Base-by-base conservation (phyloP, 1,139 yeast species). In the Entelexis paramagnoliae region DNA sequence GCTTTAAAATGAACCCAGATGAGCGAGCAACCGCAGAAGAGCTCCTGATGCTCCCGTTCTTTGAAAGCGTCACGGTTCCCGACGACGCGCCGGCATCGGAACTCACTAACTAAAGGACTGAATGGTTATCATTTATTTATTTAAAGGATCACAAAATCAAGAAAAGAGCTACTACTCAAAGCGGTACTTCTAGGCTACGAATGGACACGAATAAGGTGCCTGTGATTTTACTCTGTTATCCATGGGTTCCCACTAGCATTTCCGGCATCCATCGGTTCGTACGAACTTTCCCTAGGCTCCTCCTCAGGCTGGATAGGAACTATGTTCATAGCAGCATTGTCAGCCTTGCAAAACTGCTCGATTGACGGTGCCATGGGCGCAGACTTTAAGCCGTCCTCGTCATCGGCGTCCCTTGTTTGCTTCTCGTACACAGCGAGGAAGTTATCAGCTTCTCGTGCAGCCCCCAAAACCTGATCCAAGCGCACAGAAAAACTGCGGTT, bases 1-100 rank as follows among this genome's bases (percentile, higher is more conserved):
- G 95, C 61, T 72, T 87, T 53, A 69, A 74, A 26, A 77, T 81
- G 55, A 78, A 78, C 55, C 85, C 91, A 0, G 64, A 65, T 19
- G 64, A 69, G 29, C 70, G 96, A 51, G 79, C 78, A 5, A 70
- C 77, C 14, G 88, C 93, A 0, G 64, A 67, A n/a, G 75, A 73
- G 51, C 69, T 87, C 19, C 66, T 83, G 39, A 73, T 72, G 52
- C 85, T 81, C 54, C 73, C 74, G 46, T 84, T 85, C 32, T 42
- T 57, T 16, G 26, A 48, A 2, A 33, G 10, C 5, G 45, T 41
- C 26, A 14, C 34, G 4, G 26, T 41, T 5, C 45, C 45, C 4
- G 26, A 41, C 11, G 45, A 41, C 4, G 43, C 16, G 7, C 11
- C 42, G 5, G 11, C 16, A 4, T 11, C 42, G 3, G 42, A 35